phyloP scores from a whole-genome alignment of 2,329 filamentous ascomycete genomes.

The Nemania sp. region DNA sequence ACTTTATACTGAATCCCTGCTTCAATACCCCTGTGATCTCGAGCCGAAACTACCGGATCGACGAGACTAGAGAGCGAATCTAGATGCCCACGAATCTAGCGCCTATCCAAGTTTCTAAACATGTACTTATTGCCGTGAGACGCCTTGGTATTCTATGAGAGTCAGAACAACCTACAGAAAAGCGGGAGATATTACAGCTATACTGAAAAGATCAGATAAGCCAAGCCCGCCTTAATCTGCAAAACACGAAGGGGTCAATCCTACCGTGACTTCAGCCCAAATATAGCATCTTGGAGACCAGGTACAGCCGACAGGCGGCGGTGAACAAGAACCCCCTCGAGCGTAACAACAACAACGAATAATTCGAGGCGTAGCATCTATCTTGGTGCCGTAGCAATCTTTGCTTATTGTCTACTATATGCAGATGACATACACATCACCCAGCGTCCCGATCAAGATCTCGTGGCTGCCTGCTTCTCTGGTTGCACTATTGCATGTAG shows the following conservation, averaged over 20 bases:
- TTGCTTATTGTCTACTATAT: neutral
- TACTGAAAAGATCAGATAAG: no score
- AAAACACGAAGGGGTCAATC: neutral
- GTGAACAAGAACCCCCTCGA: neutral
- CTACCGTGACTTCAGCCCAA: neutral
- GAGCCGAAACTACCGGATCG: slow-evolving; percentile 23
- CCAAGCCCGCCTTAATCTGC: neutral
- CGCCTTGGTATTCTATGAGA: neutral
- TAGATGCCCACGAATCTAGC: neutral
- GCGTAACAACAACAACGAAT: neutral
- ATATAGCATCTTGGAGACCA: neutral
- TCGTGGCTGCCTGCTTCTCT: neutral
- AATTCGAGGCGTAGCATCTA: no score
- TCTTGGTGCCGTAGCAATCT: no score
- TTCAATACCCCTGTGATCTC: slow-evolving; percentile 2
- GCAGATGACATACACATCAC: neutral
- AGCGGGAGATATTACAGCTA: no score
- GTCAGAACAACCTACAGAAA: no score
- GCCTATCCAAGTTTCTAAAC: no score
- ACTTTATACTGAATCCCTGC: no score
- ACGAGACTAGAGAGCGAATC: neutral
- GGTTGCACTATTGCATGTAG: neutral
- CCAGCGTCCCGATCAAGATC: neutral
- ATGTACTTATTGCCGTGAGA: no score
- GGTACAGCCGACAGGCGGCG: neutral